phyloP scores from a whole-genome alignment of 2,329 filamentous ascomycete species.

The Madurella fahalii region DNA sequence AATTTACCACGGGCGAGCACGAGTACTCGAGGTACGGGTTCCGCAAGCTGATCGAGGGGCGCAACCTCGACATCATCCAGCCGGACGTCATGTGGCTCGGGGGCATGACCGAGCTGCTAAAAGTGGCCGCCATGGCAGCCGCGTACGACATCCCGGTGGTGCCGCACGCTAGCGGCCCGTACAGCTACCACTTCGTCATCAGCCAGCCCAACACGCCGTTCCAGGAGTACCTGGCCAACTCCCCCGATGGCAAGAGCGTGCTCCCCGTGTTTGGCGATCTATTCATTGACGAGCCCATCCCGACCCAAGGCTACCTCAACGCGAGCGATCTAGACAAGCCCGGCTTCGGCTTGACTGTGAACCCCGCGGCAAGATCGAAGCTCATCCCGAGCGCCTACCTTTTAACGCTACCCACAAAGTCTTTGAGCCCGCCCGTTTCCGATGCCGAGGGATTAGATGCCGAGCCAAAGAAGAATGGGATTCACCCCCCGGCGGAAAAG shows the following conservation, averaged over 20 bases:
- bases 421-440: conserved; percentile 35
- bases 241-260: conserved; percentile 83
- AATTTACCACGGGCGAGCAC: conserved; percentile 95
- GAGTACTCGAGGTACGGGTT: conserved; percentile 94
- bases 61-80: conserved; percentile 90
- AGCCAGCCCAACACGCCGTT: conserved; percentile 91
- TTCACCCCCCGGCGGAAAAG: conserved; percentile 28
- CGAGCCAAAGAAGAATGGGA: conserved; percentile 23
- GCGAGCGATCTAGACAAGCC: conserved; percentile 79
- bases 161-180: conserved; percentile 89
- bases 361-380: conserved; percentile 65
- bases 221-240: conserved; percentile 94
- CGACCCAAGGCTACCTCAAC: conserved; percentile 75
- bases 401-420: conserved; percentile 59
- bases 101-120: conserved; percentile 85
- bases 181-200: conserved; percentile 94
- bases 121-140: conserved; percentile 80
- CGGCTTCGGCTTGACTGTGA: conserved; percentile 84
- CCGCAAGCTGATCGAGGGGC: conserved; percentile 86
- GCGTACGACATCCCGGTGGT: conserved; percentile 94
- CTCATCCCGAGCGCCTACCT: conserved; percentile 73
- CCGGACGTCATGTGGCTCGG: conserved; percentile 98
- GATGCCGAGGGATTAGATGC: conserved; percentile 9
- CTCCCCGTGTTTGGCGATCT: conserved; percentile 88
- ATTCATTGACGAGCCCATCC: conserved; percentile 87